Conservation (phyloP, 768 basidiomycete species). For the Russula brevipes region DNA sequence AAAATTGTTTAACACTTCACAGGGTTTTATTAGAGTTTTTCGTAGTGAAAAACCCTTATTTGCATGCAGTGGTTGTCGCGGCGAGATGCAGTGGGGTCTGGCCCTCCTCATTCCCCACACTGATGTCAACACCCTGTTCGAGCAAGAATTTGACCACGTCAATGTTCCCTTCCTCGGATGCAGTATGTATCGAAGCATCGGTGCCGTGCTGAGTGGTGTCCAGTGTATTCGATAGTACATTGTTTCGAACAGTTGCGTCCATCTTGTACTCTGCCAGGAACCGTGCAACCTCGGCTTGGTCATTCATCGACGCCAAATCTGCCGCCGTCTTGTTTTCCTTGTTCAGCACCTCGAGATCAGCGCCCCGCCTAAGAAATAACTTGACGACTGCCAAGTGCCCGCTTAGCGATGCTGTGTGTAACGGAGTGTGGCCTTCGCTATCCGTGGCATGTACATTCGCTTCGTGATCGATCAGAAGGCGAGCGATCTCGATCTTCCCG, state of each 20-base stretch:
- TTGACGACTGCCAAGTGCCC: background rate
- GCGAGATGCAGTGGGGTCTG: background rate
- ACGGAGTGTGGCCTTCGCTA: background rate
- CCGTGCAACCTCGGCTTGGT: background rate
- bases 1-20: too few relatives aligned
- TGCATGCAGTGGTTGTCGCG: too few relatives aligned
- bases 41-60: too few relatives aligned
- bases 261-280: background rate
- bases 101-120: too few relatives aligned
- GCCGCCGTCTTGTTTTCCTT: background rate
- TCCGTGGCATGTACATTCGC: background rate
- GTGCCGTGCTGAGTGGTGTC: background rate
- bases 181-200: background rate
- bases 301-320: background rate
- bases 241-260: background rate
- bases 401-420: background rate
- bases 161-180: too few relatives aligned
- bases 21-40: too few relatives aligned
- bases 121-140: too few relatives aligned
- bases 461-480: constrained; percentile 8
- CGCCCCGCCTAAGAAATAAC: background rate
- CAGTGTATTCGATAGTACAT: background rate
- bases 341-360: background rate
- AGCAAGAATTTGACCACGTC: too few relatives aligned
- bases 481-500: background rate